Evolutionary conservation across 2,329 filamentous ascomycete genomes (phyloP).

Genomic region (Trichoderma atrobrunneum): DNA sequence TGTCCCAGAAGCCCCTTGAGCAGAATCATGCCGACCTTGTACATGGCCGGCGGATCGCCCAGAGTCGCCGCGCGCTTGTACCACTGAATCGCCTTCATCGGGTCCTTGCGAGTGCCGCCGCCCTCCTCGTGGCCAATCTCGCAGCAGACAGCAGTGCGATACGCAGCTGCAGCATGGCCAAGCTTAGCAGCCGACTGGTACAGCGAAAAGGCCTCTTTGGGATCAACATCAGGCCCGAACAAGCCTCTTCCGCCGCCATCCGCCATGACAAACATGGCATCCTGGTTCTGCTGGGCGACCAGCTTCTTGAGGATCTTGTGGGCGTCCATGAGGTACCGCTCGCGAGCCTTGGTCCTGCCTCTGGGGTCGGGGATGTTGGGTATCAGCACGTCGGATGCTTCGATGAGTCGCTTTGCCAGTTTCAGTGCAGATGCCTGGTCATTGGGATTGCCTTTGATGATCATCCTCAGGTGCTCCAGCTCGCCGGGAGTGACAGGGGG

Average conservation of each 20-base stretch:
- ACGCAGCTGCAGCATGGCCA: conserved; percentile 82
- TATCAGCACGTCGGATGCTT: conserved; percentile 76
- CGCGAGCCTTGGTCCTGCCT: conserved; percentile 69
- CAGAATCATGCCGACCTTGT: conserved; percentile 95
- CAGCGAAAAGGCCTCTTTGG: conserved; percentile 87
- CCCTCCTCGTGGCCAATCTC: conserved; percentile 94
- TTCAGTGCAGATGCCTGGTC: conserved; percentile 70
- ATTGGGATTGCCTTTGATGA: conserved; percentile 66
- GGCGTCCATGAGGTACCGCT: conserved; percentile 80
- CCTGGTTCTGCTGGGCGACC: conserved; percentile 66
- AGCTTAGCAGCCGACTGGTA: conserved; percentile 93
- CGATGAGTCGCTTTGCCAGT: conserved; percentile 79
- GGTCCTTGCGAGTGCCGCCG: conserved; percentile 86
- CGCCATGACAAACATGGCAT: conserved; percentile 91
- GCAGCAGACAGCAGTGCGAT: conserved; percentile 93
- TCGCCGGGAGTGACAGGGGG: conserved; percentile 70
- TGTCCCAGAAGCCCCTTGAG: conserved; percentile 94
- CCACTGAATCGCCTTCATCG: conserved; percentile 95
- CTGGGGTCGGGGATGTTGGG: conserved; percentile 64
- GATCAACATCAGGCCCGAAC: conserved; percentile 75
- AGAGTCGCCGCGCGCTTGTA: conserved; percentile 89
- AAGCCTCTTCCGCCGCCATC: conserved; percentile 82
- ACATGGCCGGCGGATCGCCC: conserved; percentile 92
- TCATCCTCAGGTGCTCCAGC: conserved; percentile 69
- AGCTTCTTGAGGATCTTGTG: conserved; percentile 92